Base-by-base conservation (phyloP, 2,329 filamentous ascomycete species). In the Monilinia vaccinii-corymbosi region DNA sequence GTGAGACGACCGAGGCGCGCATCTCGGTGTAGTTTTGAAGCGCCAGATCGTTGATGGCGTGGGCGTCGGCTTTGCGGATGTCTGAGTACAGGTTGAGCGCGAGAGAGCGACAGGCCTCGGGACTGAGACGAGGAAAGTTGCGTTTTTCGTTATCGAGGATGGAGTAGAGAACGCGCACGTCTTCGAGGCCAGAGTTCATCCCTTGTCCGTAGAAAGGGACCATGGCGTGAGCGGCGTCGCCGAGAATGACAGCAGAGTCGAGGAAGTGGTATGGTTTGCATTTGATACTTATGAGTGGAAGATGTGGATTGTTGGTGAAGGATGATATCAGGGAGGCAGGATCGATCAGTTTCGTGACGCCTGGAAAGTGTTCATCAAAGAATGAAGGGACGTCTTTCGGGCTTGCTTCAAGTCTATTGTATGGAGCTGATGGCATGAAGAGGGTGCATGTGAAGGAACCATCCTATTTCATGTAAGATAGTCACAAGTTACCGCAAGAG, bases 131-230 rank as follows among this genome's bases (percentile, higher is more conserved):
- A 87, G 18, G 77, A 74, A 4, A 69, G 69, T 25, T 25, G 9
- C 18, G 56, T 21, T 3, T 69, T 21, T 74, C 70, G 70, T 44
- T 81, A 74, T 97, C 92, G 1, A 97, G 78, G 47, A 88, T 79
- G 0, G 86, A 83, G 74, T 96, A 99, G 1, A 99, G 81, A 6
- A 96, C 85, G 9, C 88, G 85, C 14, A 99, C 91, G 69, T 97
- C 93, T 75, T 99, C 94, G 46, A 99, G 83, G 0, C 94, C 94
- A 0, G 94, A 89, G 70, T 99, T 99, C 86, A 99, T 95, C 42
- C 94, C 94, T 73, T 99, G 94, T 0, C 94, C 94, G 73, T 97
- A 99, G 74, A 99, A 99, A 0, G 94, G 94, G 0, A 99, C 91
- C 86, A 99, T 97, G 60, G 95, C 94, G 72, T 99, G 94, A 0